A percentile compares a stretch with the other conserved stretches of the same genome.
These are phyloP conservation scores for Candida sanyaensis DNA, from an alignment of 1,139 yeast genomes.

Conservation along the genomic window DNA sequence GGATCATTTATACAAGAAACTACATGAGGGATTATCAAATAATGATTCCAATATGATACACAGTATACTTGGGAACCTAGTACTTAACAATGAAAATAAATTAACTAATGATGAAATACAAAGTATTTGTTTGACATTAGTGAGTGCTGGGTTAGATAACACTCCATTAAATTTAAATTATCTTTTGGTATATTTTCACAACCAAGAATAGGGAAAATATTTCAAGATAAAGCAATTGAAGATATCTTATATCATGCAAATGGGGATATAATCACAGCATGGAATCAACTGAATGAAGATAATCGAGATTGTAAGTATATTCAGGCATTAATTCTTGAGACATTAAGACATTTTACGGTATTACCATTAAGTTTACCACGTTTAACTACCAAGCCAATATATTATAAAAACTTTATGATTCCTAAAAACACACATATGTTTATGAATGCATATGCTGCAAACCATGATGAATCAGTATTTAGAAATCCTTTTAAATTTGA, in stretches of 20 bases:
- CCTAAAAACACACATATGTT: slow-evolving; percentile 59
- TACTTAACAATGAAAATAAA: slow-evolving; percentile 18
- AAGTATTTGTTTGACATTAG: slow-evolving; percentile 72
- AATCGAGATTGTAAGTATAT: slow-evolving; percentile 48
- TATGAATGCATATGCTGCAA: slow-evolving; percentile 73
- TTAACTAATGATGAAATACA: slow-evolving; percentile 48
- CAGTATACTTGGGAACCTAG: slow-evolving; percentile 49
- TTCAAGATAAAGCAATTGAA: slow-evolving; percentile 45
- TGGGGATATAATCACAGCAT: slow-evolving; percentile 40
- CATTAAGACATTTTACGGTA: slow-evolving; percentile 63
- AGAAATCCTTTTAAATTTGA: slow-evolving; percentile 51
- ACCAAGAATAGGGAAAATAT: slow-evolving; percentile 38
- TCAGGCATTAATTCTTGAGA: slow-evolving; percentile 62
- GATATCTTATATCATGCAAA: slow-evolving; percentile 35
- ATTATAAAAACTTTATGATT: slow-evolving; percentile 38
- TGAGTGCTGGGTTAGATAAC: slow-evolving; percentile 79
- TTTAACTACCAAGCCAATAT: slow-evolving; percentile 51
- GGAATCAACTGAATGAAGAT: slow-evolving; percentile 39
- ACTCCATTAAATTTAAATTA: slow-evolving; percentile 65
- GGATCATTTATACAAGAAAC: slow-evolving; percentile 28
- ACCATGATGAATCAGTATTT: slow-evolving; percentile 57
- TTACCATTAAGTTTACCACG: slow-evolving; percentile 71
- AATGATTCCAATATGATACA: slow-evolving; percentile 18
- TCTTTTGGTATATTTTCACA: slow-evolving; percentile 63
- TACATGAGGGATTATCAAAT: slow-evolving; percentile 13